Evolutionary conservation across 169 alveolate genomes (phyloP), one percentile per base, ranked within the genome.

Genomic region (Babesia microti): DNA sequence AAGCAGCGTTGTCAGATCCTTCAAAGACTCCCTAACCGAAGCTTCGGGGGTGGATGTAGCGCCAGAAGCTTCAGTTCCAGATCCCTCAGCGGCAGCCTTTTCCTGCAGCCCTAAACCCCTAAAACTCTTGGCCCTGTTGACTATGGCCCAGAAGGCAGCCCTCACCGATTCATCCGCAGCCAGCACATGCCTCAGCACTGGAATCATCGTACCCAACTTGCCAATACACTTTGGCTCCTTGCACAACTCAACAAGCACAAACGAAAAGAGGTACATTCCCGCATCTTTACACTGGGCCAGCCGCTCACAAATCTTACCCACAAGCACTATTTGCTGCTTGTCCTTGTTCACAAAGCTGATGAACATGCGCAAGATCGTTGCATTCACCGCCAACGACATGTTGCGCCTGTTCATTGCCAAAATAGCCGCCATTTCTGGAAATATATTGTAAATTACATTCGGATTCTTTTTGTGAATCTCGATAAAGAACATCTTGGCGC

Each of bases 401-500:
- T n/a, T 4, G 22, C 53, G 3, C 2, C 28, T 4, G 30, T 57
- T 57, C 17, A 27, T 36, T 4, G 76, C 66, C 26, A 65, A 52
- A 15, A 70, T 55, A 11, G 69, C 41, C 18, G 47, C 30, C 70
- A 65, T 65, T 37, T 65, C 76, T n/a, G 76, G 76, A 56, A 65
- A 65, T 49, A 68, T 54, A 46, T 65, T 65, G 41, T 65, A 65
- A 6, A 65, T 65, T 11, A 70, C 55, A 30, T 65, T 65, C 19
- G 69, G 66, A 32, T 65, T 65, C 56, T 65, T 65, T 21, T 46
- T 39, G 55, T 65, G 58, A 9, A 65, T 49, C 34, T 65, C 76
- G 35, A 59, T 63, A 55, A 71, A 66, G 61, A 71, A 76, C 23
- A 75, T 63, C 47, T 52, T 63, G 4, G 86, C 71, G 36, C 73